Evolutionary conservation across 1,139 yeast genomes (phyloP).

Genomic region (Pichia cactophila): DNA sequence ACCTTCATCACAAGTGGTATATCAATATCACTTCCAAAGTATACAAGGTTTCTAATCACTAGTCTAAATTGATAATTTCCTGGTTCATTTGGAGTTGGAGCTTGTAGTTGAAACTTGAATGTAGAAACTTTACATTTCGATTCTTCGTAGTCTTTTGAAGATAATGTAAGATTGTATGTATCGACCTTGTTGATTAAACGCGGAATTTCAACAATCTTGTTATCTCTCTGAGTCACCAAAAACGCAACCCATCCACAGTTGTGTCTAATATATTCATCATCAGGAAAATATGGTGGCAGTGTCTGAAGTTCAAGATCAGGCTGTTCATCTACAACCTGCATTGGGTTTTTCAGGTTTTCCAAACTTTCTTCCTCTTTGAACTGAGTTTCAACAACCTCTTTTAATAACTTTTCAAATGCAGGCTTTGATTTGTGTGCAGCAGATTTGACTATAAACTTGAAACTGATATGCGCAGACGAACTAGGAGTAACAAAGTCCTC

Average conservation of each 20-base stretch:
- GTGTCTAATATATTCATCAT: conserved; percentile 30
- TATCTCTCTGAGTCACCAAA: conserved; percentile 65
- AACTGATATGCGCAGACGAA: conserved; percentile 64
- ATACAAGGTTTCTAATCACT: conserved; percentile 54
- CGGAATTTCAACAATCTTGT: conserved; percentile 68
- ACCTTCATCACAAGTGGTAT: conserved; percentile 59
- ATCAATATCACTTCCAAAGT: conserved; percentile 67
- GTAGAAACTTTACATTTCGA: conserved; percentile 54
- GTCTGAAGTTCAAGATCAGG: conserved; percentile 54
- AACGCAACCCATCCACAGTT: conserved; percentile 56
- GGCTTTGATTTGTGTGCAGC: conserved; percentile 57
- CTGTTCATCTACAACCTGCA: conserved; percentile 53
- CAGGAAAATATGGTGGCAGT: conserved; percentile 71
- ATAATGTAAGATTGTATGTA: conserved; percentile 46
- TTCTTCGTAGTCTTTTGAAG: conserved; percentile 42
- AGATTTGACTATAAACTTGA: conserved; percentile 72
- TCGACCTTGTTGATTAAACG: conserved; percentile 46
- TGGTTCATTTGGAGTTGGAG: conserved; percentile 61
- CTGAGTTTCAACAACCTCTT: conserved; percentile 30
- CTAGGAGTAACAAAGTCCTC: conserved; percentile 69
- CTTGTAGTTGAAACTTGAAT: conserved; percentile 62
- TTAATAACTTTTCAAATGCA: conserved; percentile 33
- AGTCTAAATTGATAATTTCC: conserved; percentile 64
- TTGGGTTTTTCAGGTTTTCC: conserved; percentile 67
- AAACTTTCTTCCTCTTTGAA: conserved; percentile 46